Percentiles rank a stretch among this genome's conserved stretches.
These are phyloP conservation scores for Aspergillus haitiensis DNA, from an alignment of 495 filamentous ascomycete genomes.

Conservation along the genomic window DNA sequence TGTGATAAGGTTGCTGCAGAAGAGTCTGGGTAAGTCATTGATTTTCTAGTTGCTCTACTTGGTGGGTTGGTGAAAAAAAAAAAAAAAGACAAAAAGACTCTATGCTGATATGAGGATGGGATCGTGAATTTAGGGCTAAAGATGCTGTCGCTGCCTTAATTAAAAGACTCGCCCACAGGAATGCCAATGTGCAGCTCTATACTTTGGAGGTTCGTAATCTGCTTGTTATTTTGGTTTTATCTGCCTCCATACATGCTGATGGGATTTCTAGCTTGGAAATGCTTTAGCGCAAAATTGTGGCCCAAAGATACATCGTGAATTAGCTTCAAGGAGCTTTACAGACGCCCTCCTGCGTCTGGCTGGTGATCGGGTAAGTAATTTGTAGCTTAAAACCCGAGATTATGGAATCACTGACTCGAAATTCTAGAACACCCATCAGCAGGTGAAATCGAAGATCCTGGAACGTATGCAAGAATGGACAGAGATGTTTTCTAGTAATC, in stretches of 20 bases:
- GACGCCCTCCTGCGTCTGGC: slow-evolving; percentile 90
- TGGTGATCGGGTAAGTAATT: slow-evolving; percentile 64
- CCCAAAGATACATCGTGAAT: slow-evolving; percentile 83
- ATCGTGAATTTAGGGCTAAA: slow-evolving; percentile 60
- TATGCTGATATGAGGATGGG: slow-evolving; percentile 22
- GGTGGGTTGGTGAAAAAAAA: too few relatives aligned
- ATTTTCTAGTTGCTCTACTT: not conserved
- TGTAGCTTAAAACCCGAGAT: not conserved
- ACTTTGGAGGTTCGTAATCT: slow-evolving; percentile 74
- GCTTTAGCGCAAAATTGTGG: slow-evolving; percentile 95
- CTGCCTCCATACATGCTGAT: slow-evolving; percentile 6
- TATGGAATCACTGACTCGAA: slow-evolving; percentile 9
- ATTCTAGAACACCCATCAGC: slow-evolving; percentile 80
- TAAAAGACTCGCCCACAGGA: slow-evolving; percentile 92
- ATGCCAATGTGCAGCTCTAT: slow-evolving; percentile 99
- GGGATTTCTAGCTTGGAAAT: slow-evolving; percentile 66
- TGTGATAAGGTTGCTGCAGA: slow-evolving; percentile 82
- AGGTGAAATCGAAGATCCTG: slow-evolving; percentile 95
- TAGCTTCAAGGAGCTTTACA: slow-evolving; percentile 92
- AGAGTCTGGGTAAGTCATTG: slow-evolving; percentile 58
- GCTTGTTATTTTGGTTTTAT: not conserved
- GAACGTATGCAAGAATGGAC: slow-evolving; percentile 97
- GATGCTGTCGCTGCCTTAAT: slow-evolving; percentile 94
- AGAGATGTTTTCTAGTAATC: slow-evolving; percentile 86
- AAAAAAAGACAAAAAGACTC: not conserved